Conservation (phyloP, 1,284 basidiomycete species). For the Mycena sp. region DNA sequence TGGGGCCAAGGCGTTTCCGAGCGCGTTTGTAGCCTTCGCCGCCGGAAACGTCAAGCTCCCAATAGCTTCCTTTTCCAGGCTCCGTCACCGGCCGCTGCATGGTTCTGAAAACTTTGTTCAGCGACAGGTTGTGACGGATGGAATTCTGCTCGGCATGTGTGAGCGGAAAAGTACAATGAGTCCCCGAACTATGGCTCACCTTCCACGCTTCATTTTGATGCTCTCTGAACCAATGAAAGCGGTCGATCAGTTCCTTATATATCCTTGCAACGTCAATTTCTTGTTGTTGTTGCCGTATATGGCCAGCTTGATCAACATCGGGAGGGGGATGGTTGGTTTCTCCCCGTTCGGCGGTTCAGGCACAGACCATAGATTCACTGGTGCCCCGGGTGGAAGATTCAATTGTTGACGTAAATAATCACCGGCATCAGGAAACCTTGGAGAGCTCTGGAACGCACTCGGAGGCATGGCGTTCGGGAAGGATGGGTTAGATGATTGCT, state of each 20-base stretch:
- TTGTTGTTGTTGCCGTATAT: conserved; percentile 70
- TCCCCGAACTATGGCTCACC: conserved; percentile 51
- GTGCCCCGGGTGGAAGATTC: conserved; percentile 48
- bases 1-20: conserved; percentile 55
- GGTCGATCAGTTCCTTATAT: conserved; percentile 61
- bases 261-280: conserved; percentile 72
- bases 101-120: conserved; percentile 84
- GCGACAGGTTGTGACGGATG: conserved; percentile 90
- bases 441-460: conserved; percentile 4
- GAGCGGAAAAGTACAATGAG: conserved; percentile 18
- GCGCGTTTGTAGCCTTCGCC: conserved; percentile 71
- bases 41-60: conserved; percentile 68
- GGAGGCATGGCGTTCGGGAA: conserved; percentile 15
- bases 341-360: conserved; percentile 59
- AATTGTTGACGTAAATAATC: conserved; percentile 59
- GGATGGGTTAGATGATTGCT: neutral
- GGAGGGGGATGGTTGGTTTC: conserved; percentile 65
- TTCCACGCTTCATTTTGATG: conserved; percentile 68
- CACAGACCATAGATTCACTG: conserved; percentile 59
- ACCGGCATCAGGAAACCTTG: conserved; percentile 47
- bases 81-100: conserved; percentile 70
- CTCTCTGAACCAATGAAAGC: conserved; percentile 67
- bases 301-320: conserved; percentile 74
- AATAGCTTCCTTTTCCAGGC: conserved; percentile 80
- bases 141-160: conserved; percentile 65